Evolutionary conservation across 345 rosid species (phyloP), one percentile per base, ranked within the genome.

Genomic region (Eutrema japonicum): DNA sequence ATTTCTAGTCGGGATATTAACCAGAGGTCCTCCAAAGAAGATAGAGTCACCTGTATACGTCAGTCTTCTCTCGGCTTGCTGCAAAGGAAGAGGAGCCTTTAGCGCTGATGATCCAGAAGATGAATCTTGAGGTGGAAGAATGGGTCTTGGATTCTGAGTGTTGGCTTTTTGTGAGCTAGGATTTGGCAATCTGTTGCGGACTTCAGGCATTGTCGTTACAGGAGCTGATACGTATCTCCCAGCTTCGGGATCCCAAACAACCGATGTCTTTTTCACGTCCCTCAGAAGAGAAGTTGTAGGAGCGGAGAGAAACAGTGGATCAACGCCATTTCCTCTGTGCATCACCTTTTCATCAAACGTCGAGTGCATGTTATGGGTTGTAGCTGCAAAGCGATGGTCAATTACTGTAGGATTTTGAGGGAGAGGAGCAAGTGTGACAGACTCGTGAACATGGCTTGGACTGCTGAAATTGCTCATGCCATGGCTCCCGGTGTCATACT

Each of bases 211-310:
- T 54, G 96, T 82, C 12, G 96, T 82, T 55, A 85, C 72, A 45
- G 93, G 96, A 71, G 88, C 92, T 12, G 96, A 93, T 56, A 91
- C 81, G 36, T 87, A 93, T 72, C 98, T 84, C 29, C 98, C 97
- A 22, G 98, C 96, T 68, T 93, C 97, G 76, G 87, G 96, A 75
- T 93, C 97, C 96, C 97, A 93, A 13, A 88, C 88, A 46, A 89
- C 97, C 40, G 96, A 89, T 27, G 94, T 86, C 77, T 89, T 83
- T 73, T 84, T 89, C 55, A 87, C 86, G 48, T 91, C 98, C 71
- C 96, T 80, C 18, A 85, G 85, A 80, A 86, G 83, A 64, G 97
- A 91, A 60, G 91, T 68, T 37, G 96, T 66, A 46, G 96, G 87
- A 57, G 88, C 85, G 33, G 90, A 79, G 42, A 82, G 78, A 64